Evolutionary conservation across 2,329 filamentous ascomycete genomes (phyloP).

Genomic region (Teratosphaeria epicoccoides): DNA sequence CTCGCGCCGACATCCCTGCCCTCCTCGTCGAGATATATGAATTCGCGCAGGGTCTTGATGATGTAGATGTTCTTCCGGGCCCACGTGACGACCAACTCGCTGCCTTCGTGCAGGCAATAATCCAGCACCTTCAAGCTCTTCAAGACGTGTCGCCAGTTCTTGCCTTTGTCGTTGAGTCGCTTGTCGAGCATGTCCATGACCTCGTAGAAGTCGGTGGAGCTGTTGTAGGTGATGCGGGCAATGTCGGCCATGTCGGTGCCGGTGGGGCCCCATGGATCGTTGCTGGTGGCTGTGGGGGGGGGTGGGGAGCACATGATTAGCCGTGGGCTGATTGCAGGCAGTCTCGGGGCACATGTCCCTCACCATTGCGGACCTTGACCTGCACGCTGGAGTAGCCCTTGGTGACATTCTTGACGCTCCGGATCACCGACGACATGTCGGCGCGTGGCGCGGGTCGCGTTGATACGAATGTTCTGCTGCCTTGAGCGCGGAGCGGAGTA

Average conservation of each 20-base stretch:
- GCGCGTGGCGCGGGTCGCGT: background rate
- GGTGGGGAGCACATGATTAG: slow-evolving; percentile 11
- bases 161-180: slow-evolving; percentile 95
- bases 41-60: slow-evolving; percentile 95
- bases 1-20: slow-evolving; percentile 92
- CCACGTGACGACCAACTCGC: slow-evolving; percentile 94
- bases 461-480: background rate
- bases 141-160: slow-evolving; percentile 97
- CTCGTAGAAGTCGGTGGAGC: slow-evolving; percentile 95
- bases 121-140: slow-evolving; percentile 97
- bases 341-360: slow-evolving; percentile 23
- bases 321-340: background rate
- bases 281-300: slow-evolving; percentile 89
- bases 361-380: slow-evolving; percentile 97
- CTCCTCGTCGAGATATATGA: slow-evolving; percentile 93
- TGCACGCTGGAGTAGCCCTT: slow-evolving; percentile 96
- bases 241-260: slow-evolving; percentile 99
- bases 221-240: slow-evolving; percentile 93
- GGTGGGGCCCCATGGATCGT: slow-evolving; percentile 96
- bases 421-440: slow-evolving; percentile 91
- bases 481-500: background rate
- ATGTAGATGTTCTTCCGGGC: slow-evolving; percentile 96
- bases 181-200: slow-evolving; percentile 99
- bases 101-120: slow-evolving; percentile 95
- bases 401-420: slow-evolving; percentile 98